Conservation (phyloP, 2,329 filamentous ascomycete genomes). For the Trichophyton mentagrophytes region DNA sequence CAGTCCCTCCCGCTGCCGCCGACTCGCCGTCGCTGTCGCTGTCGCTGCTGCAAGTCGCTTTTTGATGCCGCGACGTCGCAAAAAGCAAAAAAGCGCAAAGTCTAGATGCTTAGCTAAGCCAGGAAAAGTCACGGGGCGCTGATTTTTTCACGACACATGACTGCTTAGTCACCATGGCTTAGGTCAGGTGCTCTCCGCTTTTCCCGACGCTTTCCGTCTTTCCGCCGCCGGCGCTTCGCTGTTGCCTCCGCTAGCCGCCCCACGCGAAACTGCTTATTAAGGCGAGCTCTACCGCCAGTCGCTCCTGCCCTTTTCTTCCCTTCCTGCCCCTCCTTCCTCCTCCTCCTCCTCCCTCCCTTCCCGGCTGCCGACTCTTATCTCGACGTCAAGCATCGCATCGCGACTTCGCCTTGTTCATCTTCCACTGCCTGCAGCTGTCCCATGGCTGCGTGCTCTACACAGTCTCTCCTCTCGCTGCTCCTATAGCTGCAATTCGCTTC, state of each 20-base stretch:
- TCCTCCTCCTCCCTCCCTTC: not conserved
- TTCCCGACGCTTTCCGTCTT: not conserved
- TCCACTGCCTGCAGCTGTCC: not conserved
- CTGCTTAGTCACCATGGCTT: slow-evolving; percentile 1
- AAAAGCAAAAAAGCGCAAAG: not conserved
- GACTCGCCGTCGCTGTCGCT: no score
- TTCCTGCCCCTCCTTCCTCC: not conserved
- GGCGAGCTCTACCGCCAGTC: not conserved
- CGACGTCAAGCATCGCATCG: not conserved
- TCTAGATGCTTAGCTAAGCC: not conserved
- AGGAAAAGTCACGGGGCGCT: not conserved
- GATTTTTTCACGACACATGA: slow-evolving; percentile 1
- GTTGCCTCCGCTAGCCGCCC: slow-evolving; percentile 1
- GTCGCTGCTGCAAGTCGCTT: not conserved
- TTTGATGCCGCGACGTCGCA: not conserved
- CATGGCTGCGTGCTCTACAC: not conserved
- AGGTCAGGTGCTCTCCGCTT: not conserved
- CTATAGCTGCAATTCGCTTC: not conserved
- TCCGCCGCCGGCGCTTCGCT: not conserved
- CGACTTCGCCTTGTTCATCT: not conserved
- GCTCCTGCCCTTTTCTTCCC: not conserved
- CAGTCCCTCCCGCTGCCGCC: no score
- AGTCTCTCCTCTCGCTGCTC: not conserved
- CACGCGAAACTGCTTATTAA: slow-evolving; percentile 2
- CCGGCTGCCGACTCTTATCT: not conserved